phyloP scores from a whole-genome alignment of 768 basidiomycete species.

The Suillus variegatus region DNA sequence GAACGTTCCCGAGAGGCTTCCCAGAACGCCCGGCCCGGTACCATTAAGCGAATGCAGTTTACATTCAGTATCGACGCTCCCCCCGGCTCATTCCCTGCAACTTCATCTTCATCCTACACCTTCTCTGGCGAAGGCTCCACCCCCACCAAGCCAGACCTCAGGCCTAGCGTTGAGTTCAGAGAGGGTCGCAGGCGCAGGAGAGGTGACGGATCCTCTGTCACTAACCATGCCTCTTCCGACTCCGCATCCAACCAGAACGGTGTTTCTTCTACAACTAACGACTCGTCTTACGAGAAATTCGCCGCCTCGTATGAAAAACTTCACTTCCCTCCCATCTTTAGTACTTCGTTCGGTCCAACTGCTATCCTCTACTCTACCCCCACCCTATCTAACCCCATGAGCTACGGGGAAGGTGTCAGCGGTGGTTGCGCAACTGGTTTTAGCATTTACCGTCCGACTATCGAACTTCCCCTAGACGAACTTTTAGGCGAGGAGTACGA shows the following conservation, averaged over 20 bases:
- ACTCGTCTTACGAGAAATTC: slow-evolving; percentile 45
- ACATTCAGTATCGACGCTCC: slow-evolving; percentile 85
- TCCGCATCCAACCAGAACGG: slow-evolving; percentile 23
- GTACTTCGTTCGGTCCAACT: slow-evolving; percentile 73
- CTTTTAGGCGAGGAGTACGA: slow-evolving; percentile 44
- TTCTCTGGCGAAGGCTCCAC: slow-evolving; percentile 17
- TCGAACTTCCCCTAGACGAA: slow-evolving; percentile 86
- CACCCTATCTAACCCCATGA: slow-evolving; percentile 65
- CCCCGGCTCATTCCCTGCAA: neutral
- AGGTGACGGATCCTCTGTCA: slow-evolving; percentile 22
- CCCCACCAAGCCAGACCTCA: slow-evolving; percentile 64
- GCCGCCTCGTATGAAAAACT: neutral
- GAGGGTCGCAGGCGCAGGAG: slow-evolving; percentile 43
- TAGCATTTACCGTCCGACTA: slow-evolving; percentile 73
- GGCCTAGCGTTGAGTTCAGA: slow-evolving; percentile 66
- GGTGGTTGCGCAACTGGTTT: slow-evolving; percentile 51
- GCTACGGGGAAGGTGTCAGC: slow-evolving; percentile 76
- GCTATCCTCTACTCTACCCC: slow-evolving; percentile 71
- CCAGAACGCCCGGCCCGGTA: slow-evolving; percentile 63
- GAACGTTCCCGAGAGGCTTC: slow-evolving; percentile 77
- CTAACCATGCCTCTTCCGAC: slow-evolving; percentile 25
- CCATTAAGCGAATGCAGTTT: slow-evolving; percentile 88
- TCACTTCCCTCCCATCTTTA: slow-evolving; percentile 70
- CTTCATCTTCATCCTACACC: slow-evolving; percentile 9
- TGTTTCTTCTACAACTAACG: slow-evolving; percentile 9